phyloP scores from a whole-genome alignment of 83 land plant genomes.

The Picea abies region DNA sequence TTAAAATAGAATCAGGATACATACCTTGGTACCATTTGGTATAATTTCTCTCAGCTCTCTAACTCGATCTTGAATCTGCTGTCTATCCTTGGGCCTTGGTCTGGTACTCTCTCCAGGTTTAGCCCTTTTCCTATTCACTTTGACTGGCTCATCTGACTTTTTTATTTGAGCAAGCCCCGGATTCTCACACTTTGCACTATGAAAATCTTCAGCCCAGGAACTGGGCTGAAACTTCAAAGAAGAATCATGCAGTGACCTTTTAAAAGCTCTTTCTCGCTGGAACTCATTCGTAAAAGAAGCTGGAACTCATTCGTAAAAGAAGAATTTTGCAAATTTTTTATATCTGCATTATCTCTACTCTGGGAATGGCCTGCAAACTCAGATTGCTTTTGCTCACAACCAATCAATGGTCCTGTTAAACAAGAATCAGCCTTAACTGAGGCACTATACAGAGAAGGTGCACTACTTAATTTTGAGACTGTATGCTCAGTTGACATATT shows the following conservation, averaged over 20 bases:
- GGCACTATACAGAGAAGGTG: not conserved
- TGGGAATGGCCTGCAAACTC: conserved; percentile 8
- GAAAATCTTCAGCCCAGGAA: conserved; percentile 49
- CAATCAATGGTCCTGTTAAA: conserved; percentile 9
- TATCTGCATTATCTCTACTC: conserved; percentile 7
- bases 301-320: not conserved
- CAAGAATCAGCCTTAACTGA: conserved; percentile 6
- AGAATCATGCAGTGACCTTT: conserved; percentile 30
- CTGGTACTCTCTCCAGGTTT: conserved; percentile 82
- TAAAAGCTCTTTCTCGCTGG: not conserved
- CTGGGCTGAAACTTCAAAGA: conserved; percentile 40
- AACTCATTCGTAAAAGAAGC: too few species aligned
- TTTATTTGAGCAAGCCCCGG: conserved; percentile 37
- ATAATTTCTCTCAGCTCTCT: conserved; percentile 85
- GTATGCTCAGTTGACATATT: not conserved
- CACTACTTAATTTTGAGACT: not conserved
- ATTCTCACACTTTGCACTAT: conserved; percentile 26
- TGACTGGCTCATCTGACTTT: conserved; percentile 48
- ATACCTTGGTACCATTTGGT: conserved; percentile 85
- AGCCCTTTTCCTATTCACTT: conserved; percentile 61
- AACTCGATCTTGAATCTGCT: conserved; percentile 89
- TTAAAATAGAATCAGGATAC: not conserved
- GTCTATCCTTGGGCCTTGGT: conserved; percentile 93
- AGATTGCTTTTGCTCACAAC: conserved; percentile 9
- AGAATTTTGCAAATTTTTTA: not conserved